phyloP scores from a whole-genome alignment of 106 monocot species.

The Allium fistulosum region DNA sequence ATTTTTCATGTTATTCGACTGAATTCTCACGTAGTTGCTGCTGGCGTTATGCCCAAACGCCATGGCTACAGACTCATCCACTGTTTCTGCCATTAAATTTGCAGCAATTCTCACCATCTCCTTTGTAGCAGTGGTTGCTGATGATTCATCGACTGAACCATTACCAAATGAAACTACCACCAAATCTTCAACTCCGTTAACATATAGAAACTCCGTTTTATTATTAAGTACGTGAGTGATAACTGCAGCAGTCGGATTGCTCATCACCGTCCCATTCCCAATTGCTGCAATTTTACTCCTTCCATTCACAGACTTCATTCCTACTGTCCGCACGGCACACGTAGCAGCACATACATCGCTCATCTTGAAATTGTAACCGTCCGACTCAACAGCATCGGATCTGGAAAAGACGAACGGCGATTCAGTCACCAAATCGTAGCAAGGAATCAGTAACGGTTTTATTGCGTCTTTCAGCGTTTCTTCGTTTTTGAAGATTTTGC shows the following conservation, averaged over 20 bases:
- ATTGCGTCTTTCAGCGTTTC: slow-evolving; percentile 47
- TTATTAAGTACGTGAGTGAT: slow-evolving; percentile 76
- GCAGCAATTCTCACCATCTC: slow-evolving; percentile 22
- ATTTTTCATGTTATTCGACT: background rate
- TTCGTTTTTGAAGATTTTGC: slow-evolving; percentile 9
- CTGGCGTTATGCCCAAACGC: background rate
- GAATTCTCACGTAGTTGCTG: background rate
- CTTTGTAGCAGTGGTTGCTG: too few species aligned
- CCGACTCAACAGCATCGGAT: slow-evolving; percentile 51
- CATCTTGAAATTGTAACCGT: slow-evolving; percentile 44
- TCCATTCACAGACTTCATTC: slow-evolving; percentile 23
- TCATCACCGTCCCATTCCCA: slow-evolving; percentile 39
- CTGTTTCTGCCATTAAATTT: slow-evolving; percentile 21
- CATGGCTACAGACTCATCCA: background rate
- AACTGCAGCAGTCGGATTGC: slow-evolving; percentile 49
- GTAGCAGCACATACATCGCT: slow-evolving; percentile 51
- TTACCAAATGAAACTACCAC: slow-evolving; percentile 41
- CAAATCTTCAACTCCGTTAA: slow-evolving; percentile 31
- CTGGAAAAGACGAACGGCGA: slow-evolving; percentile 62
- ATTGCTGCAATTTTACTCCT: slow-evolving; percentile 17
- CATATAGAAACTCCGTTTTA: slow-evolving; percentile 53
- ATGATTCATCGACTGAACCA: too few species aligned
- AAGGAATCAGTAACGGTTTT: slow-evolving; percentile 49
- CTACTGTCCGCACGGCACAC: slow-evolving; percentile 10
- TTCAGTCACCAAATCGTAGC: slow-evolving; percentile 48